Percentiles rank a stretch among this genome's conserved stretches.
These are phyloP conservation scores for Turritis glabra DNA, from an alignment of 345 rosid genomes.

Conservation along the genomic window DNA sequence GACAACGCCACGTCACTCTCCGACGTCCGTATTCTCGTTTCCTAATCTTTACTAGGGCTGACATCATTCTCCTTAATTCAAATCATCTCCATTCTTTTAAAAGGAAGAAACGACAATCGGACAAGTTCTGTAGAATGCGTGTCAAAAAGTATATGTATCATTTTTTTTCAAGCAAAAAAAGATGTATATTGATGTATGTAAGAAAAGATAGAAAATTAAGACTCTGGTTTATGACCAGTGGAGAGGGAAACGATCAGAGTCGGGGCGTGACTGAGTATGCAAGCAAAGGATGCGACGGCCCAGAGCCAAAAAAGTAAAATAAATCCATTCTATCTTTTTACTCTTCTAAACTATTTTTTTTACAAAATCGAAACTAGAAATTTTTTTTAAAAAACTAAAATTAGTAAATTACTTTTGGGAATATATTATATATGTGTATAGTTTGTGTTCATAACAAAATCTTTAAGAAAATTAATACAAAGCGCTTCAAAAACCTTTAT, in stretches of 20 bases:
- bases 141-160: neutral
- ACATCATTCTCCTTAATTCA: slow-evolving; percentile 6
- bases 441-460: neutral
- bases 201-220: neutral
- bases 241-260: neutral
- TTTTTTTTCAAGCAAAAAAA: neutral
- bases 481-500: neutral
- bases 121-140: neutral
- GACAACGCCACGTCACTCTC: slow-evolving; percentile 24
- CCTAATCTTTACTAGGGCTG: slow-evolving; percentile 29
- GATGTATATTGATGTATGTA: neutral
- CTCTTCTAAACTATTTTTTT: no score
- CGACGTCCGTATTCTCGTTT: slow-evolving; percentile 27
- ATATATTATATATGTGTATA: no score
- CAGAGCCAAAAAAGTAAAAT: neutral
- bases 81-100: neutral
- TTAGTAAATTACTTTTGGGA: no score
- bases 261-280: neutral
- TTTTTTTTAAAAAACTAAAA: neutral
- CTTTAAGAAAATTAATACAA: neutral
- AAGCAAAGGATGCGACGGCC: neutral
- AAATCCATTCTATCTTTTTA: neutral
- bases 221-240: neutral
- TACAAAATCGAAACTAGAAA: neutral
- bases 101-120: slow-evolving; percentile 1